Conservation (phyloP, 495 filamentous ascomycete genomes). For the Podospora pseudopauciseta region DNA sequence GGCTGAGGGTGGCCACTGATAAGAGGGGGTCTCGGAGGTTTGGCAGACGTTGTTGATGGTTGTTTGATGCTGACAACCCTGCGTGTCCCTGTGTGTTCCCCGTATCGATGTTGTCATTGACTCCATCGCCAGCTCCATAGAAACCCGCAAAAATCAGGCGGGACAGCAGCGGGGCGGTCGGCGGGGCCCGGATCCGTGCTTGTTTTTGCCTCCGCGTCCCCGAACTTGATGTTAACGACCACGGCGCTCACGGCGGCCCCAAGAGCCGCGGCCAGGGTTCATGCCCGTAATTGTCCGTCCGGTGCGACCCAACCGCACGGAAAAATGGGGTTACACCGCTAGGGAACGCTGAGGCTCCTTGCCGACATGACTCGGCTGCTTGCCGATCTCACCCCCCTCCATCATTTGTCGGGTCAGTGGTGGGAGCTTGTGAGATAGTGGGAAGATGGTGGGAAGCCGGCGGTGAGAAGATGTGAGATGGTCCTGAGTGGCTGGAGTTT, state of each 20-base stretch:
- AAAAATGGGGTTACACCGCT: not conserved
- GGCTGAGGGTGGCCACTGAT: not conserved
- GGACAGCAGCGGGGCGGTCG: slow-evolving; percentile 1
- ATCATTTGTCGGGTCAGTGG: not conserved
- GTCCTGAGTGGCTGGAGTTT: not conserved
- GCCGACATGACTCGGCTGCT: slow-evolving; percentile 8
- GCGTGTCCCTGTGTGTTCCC: not conserved
- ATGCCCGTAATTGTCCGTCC: slow-evolving; percentile 4
- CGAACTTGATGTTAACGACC: not conserved
- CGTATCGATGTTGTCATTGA: slow-evolving; percentile 32
- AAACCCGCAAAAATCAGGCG: slow-evolving; percentile 8
- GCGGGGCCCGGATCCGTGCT: slow-evolving; percentile 11
- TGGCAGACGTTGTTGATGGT: not conserved
- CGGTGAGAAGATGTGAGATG: not conserved
- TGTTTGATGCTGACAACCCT: not conserved
- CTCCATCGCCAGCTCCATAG: slow-evolving; percentile 3
- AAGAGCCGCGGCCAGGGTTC: slow-evolving; percentile 1
- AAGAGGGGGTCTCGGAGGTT: not conserved
- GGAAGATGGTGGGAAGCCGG: not conserved
- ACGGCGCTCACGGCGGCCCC: slow-evolving; percentile 1
- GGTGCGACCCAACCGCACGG: no score
- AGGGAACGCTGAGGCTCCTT: not conserved
- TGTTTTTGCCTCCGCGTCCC: slow-evolving; percentile 12
- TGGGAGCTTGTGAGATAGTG: not conserved
- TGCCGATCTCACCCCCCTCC: slow-evolving; percentile 3